Evolutionary conservation across 2,329 filamentous ascomycete species (phyloP).

Genomic region (Talaromyces rugulosus): DNA sequence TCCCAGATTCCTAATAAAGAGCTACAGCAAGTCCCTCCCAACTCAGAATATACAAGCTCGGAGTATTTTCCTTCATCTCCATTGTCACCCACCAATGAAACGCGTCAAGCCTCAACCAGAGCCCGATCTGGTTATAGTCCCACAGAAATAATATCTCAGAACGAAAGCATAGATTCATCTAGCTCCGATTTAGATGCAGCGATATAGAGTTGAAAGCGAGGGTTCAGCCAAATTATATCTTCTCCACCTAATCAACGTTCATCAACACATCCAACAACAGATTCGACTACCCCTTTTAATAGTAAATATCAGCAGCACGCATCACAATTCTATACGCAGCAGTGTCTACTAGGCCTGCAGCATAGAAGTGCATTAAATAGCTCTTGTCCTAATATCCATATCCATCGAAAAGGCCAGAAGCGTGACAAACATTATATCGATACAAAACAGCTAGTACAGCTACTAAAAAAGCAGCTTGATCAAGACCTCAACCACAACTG

Average conservation of each 20-base stretch:
- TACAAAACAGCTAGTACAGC: slow-evolving; percentile 15
- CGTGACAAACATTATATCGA: slow-evolving; percentile 17
- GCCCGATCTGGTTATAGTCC: slow-evolving; percentile 16
- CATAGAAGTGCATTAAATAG: slow-evolving; percentile 17
- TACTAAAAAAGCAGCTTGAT: slow-evolving; percentile 24
- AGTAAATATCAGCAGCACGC: slow-evolving; percentile 14
- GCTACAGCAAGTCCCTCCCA: slow-evolving; percentile 13
- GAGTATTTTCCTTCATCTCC: not conserved
- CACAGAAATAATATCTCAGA: not conserved
- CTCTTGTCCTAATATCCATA: slow-evolving; percentile 21
- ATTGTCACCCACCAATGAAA: not conserved
- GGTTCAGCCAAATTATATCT: slow-evolving; percentile 21
- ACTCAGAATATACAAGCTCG: slow-evolving; percentile 9
- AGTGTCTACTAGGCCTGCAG: slow-evolving; percentile 24
- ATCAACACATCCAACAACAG: slow-evolving; percentile 8
- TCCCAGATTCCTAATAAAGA: slow-evolving; percentile 20
- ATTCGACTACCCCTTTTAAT: not conserved
- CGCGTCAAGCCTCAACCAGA: not conserved
- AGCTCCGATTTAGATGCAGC: slow-evolving; percentile 16
- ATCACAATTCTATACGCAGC: slow-evolving; percentile 24
- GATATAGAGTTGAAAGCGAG: slow-evolving; percentile 17
- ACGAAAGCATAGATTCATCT: not conserved
- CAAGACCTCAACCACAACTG: slow-evolving; percentile 24
- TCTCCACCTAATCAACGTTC: slow-evolving; percentile 16
- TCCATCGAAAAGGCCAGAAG: slow-evolving; percentile 15